phyloP scores from a whole-genome alignment of 2,329 filamentous ascomycete genomes.

The Hypocreales sp. region DNA sequence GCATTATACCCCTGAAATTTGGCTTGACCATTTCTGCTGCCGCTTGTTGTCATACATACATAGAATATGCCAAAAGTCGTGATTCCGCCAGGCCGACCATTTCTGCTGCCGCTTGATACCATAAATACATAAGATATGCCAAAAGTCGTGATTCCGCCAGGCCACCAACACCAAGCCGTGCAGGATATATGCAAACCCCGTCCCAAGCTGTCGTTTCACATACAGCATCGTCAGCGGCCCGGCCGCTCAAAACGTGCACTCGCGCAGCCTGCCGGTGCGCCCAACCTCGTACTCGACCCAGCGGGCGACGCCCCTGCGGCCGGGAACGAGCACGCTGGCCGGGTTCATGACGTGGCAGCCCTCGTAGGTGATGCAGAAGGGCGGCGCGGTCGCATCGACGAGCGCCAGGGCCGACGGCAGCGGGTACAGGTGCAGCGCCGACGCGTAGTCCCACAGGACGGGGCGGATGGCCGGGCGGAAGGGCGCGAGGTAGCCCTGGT shows the following conservation, averaged over 20 bases:
- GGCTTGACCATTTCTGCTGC: too few species aligned
- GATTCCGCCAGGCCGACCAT: too few species aligned
- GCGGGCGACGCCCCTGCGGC: slow-evolving; percentile 50
- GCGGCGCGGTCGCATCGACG: slow-evolving; percentile 64
- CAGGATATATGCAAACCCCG: too few species aligned
- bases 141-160: too few species aligned
- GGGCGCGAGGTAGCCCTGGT: slow-evolving; percentile 78
- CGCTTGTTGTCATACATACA: too few species aligned
- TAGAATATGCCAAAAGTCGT: too few species aligned
- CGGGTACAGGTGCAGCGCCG: slow-evolving; percentile 68
- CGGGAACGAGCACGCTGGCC: slow-evolving; percentile 56
- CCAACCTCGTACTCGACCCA: slow-evolving; percentile 82
- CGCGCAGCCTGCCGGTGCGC: slow-evolving; percentile 44
- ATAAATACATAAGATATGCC: too few species aligned
- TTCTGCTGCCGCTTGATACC: too few species aligned
- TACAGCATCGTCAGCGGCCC: too few species aligned
- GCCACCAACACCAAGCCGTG: too few species aligned
- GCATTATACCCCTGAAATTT: too few species aligned
- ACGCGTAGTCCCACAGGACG: slow-evolving; percentile 77
- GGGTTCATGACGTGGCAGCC: slow-evolving; percentile 95
- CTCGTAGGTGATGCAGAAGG: slow-evolving; percentile 84
- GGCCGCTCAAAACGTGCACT: slow-evolving; percentile 43
- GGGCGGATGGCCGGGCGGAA: slow-evolving; percentile 71
- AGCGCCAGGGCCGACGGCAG: slow-evolving; percentile 73
- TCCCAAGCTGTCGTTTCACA: too few species aligned